These are phyloP conservation scores for Telfairia occidentalis DNA, from an alignment of 331 rosid genomes.

Conservation along the genomic window DNA sequence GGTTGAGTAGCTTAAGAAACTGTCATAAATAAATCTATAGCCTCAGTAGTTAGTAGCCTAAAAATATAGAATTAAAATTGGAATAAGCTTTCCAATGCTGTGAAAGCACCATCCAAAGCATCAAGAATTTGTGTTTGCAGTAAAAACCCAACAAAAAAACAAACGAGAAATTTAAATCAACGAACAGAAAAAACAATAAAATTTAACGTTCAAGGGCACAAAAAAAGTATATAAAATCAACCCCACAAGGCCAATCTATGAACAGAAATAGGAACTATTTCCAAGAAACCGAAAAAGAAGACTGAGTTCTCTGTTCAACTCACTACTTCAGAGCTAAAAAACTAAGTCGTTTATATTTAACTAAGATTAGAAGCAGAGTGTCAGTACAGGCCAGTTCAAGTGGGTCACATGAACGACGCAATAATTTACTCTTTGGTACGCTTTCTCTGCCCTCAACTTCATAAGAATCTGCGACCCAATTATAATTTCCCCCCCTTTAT, in stretches of 20 bases:
- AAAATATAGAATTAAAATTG: neutral
- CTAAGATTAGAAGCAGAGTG: neutral
- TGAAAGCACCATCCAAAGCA: neutral
- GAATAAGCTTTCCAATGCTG: neutral
- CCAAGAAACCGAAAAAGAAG: neutral
- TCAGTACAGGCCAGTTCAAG: conserved; percentile 8
- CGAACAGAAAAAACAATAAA: neutral
- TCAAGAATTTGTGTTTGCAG: neutral
- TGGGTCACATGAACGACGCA: conserved; percentile 11
- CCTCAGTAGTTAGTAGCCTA: neutral
- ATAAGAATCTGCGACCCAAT: conserved; percentile 5
- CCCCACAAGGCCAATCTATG: neutral
- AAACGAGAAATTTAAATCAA: neutral
- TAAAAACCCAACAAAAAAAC: neutral
- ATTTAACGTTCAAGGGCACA: neutral
- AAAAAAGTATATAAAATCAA: neutral
- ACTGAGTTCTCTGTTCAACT: neutral
- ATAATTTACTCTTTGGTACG: neutral
- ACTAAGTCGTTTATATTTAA: neutral
- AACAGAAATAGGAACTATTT: neutral
- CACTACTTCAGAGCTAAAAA: neutral
- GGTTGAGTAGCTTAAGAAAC: neutral
- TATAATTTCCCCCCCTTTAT: neutral
- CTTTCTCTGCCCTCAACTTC: neutral
- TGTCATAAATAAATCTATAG: neutral